Evolutionary conservation across 805 yeast genomes (phyloP), one percentile per base, ranked within the genome.

Genomic region (Clavispora asparagi): DNA sequence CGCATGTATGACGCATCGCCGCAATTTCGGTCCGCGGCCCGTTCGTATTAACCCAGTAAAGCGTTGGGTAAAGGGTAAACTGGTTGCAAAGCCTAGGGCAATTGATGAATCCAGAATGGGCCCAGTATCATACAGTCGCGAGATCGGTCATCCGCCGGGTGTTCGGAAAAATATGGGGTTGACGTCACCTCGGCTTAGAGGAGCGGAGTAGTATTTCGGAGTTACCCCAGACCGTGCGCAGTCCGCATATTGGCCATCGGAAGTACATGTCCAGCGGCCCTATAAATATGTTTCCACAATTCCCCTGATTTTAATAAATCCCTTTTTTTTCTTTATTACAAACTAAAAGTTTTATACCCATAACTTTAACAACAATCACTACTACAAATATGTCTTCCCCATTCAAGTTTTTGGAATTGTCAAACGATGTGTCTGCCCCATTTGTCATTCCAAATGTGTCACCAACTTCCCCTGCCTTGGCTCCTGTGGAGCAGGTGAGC

Each of bases 401-500:
- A 11, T 29, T 45, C 67, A 52, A 68, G 53, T 82, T 78, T 63
- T 71, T 83, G 62, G 70, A 74, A 40, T 72, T 83, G 62, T 73
- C 83, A 35, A 73, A 80, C 44, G 81, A 79, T 50, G 64, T 74
- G 42, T 72, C 78, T 47, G 71, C 77, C 63, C 88, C 90, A 54
- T 83, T 82, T 57, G 74, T 83, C 45, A 82, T 83, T 57, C 82
- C 83, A 57, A 65, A 77, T 50, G 73, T 82, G 40, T 81, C 87
- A 1, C 88, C 87, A 31, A 73, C 73, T 8, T 73, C 70, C 13
- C 67, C 71, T 16, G 37, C 45, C 32, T 43, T 56, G 19, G 37
- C 9, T 9, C 37, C 35, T 14, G 7, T 14, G 17, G 35, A 32
- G 3, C 23, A 5, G 8, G 36, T 7, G 7, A 13, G 36, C 14